These are phyloP conservation scores for Colletotrichum kahawae DNA, from an alignment of 2,329 filamentous ascomycete genomes.

Conservation along the genomic window DNA sequence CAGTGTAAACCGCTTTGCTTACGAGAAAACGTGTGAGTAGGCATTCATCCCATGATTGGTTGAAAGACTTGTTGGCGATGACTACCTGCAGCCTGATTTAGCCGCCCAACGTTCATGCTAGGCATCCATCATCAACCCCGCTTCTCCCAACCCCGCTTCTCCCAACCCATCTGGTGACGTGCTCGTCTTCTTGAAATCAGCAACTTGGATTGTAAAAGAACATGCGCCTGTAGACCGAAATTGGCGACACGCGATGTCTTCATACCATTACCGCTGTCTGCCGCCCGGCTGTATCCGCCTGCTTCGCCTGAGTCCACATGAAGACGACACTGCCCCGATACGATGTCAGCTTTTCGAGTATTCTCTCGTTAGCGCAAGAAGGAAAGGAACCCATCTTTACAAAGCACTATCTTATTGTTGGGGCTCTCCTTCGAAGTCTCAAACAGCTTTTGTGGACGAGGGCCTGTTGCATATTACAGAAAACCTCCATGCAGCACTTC, in stretches of 20 bases:
- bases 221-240: accelerated
- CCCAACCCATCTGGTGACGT: not conserved
- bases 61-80: not conserved
- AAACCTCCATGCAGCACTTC: not conserved
- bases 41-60: not conserved
- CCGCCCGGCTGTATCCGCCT: not conserved
- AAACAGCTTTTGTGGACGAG: accelerated
- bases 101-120: not conserved
- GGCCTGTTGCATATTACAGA: accelerated
- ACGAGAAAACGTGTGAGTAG: not conserved
- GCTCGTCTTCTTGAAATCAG: not conserved
- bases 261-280: not conserved
- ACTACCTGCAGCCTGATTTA: not conserved
- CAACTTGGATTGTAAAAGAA: accelerated
- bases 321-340: not conserved
- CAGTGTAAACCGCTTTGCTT: not conserved
- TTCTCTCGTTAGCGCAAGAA: not conserved
- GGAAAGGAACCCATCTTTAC: not conserved
- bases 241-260: not conserved
- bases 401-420: not conserved
- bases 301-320: not conserved
- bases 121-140: not conserved
- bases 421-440: not conserved
- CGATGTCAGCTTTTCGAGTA: not conserved
- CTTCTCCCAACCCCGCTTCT: not conserved